These are phyloP conservation scores for Microdochium paspali DNA, from an alignment of 2,329 filamentous ascomycete genomes.

Conservation along the genomic window DNA sequence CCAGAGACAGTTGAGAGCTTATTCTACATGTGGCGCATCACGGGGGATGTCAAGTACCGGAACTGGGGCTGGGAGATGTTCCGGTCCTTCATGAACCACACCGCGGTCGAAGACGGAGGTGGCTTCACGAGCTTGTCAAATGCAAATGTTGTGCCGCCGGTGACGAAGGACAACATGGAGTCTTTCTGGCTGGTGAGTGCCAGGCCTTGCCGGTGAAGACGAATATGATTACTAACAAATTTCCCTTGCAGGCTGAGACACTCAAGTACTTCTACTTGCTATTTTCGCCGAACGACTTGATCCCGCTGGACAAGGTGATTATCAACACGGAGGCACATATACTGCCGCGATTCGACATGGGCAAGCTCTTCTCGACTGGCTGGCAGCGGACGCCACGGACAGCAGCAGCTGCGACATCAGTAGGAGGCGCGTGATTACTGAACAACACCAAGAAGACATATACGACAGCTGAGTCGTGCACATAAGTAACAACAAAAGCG, in stretches of 20 bases:
- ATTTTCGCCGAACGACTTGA: constrained; percentile 73
- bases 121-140: constrained; percentile 78
- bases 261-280: constrained; percentile 96
- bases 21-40: constrained; percentile 99
- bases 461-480: too few relatives aligned
- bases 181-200: constrained; percentile 85
- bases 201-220: neutral
- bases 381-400: constrained; percentile 64
- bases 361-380: constrained; percentile 66
- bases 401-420: neutral
- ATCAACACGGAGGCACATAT: constrained; percentile 95
- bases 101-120: constrained; percentile 64
- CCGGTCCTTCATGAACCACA: constrained; percentile 79
- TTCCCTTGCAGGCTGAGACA: constrained; percentile 69
- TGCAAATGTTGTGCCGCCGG: constrained; percentile 62
- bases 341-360: constrained; percentile 78
- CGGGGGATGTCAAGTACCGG: constrained; percentile 77
- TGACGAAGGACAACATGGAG: constrained; percentile 85
- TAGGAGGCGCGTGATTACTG: neutral
- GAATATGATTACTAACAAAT: neutral
- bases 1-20: constrained; percentile 95
- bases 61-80: constrained; percentile 99
- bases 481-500: too few relatives aligned
- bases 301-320: constrained; percentile 80
- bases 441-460: too few relatives aligned